Percentiles rank a stretch among this genome's conserved stretches.
Evolutionary conservation across 23 red algal species (phyloP).

Genomic region (Gracilariopsis chorda): DNA sequence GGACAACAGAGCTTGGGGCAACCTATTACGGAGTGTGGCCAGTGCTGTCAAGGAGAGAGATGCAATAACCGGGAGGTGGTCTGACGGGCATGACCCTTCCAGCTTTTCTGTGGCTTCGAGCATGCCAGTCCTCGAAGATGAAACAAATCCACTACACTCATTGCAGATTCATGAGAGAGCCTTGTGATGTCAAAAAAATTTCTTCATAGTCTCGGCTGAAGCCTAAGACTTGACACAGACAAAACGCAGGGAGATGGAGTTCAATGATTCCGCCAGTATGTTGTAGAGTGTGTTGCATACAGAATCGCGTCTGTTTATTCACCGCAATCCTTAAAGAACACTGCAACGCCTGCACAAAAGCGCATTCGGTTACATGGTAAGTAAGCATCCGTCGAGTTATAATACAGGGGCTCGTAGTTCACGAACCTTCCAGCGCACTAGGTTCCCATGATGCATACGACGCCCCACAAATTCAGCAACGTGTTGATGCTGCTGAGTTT

Average conservation of each 20-base stretch:
- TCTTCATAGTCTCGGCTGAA: not conserved
- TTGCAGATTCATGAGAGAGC: not conserved
- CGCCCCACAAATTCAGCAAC: not conserved
- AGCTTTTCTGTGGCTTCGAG: not conserved
- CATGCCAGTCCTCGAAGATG: not conserved
- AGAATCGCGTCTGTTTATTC: too few relatives aligned
- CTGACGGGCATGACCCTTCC: not conserved
- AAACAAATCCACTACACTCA: conserved; percentile 2
- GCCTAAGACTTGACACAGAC: not conserved
- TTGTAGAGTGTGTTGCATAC: too few relatives aligned
- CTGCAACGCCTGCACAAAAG: too few relatives aligned
- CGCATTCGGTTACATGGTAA: too few relatives aligned
- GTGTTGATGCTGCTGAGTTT: not conserved
- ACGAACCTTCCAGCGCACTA: too few relatives aligned
- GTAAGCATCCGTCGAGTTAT: too few relatives aligned
- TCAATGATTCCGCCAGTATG: too few relatives aligned
- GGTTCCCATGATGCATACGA: too few relatives aligned
- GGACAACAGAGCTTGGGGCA: not conserved
- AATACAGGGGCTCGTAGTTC: too few relatives aligned
- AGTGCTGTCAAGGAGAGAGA: not conserved
- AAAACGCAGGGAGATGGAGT: too few relatives aligned
- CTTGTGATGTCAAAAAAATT: not conserved
- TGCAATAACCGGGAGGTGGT: not conserved
- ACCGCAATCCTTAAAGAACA: too few relatives aligned
- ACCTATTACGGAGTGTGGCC: not conserved